Evolutionary conservation across 306 rosid genomes (phyloP).

Genomic region (Morella rubra): DNA sequence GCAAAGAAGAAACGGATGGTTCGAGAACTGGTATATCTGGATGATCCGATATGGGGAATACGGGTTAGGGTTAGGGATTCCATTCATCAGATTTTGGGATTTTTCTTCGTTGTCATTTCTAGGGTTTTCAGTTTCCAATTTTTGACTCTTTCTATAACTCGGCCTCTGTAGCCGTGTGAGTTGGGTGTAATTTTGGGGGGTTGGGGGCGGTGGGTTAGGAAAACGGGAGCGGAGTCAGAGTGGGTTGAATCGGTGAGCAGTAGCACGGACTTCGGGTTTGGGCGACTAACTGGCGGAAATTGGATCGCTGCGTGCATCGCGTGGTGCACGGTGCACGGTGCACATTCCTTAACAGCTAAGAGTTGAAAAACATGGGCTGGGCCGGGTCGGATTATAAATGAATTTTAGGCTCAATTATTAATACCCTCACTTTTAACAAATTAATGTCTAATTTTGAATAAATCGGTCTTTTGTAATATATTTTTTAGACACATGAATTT

Average conservation of each 20-base stretch:
- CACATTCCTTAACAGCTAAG: no score
- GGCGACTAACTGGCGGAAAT: background rate
- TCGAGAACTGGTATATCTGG: conserved; percentile 22
- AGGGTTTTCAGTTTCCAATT: conserved; percentile 10
- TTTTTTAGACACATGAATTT: no score
- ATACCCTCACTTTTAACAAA: no score
- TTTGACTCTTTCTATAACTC: background rate
- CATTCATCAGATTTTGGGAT: conserved; percentile 46
- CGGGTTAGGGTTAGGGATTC: conserved; percentile 53
- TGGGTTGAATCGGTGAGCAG: background rate
- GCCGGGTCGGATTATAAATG: no score
- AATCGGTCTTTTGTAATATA: no score
- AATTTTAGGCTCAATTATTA: no score
- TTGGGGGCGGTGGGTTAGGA: background rate
- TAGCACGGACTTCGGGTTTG: background rate
- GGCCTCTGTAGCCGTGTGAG: no score
- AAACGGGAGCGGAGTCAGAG: background rate
- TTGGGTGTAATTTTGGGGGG: no score
- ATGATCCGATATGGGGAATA: conserved; percentile 33
- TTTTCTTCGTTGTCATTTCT: conserved; percentile 27
- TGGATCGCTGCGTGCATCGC: no score
- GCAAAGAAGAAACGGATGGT: conserved; percentile 37
- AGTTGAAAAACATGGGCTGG: no score
- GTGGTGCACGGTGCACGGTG: no score
- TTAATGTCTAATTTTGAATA: no score